Evolutionary conservation across 768 basidiomycete genomes (phyloP), one percentile per base, ranked within the genome.

Genomic region (Tubosaeta sp.): DNA sequence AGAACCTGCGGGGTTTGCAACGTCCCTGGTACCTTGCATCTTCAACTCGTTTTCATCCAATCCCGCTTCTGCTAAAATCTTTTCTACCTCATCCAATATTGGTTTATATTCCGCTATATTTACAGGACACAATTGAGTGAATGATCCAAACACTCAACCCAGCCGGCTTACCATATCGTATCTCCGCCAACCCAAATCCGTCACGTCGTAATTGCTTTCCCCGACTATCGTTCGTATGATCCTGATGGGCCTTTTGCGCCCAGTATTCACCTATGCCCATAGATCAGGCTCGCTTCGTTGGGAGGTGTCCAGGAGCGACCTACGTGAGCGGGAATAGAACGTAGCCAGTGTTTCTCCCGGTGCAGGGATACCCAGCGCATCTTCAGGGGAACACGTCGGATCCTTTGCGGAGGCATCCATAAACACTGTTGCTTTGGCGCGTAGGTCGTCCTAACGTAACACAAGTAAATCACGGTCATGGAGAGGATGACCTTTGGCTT

Each of bases 291-390:
- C 8, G 5, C 13, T 29, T n/a, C 0, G 12, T 9, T 3, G 34
- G 8, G 1, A 32, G 12, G 1, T 16, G 35, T 8, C 1, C 34
- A 34, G 8, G 34, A 12, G 11, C 7, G 19, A 74, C 86, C 59
- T 65, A 86, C 89, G 81, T 16, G 87, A 84, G 8, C 91, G 82
- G 6, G 86, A 82, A 60, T 92, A 95, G 65, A 95, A 95, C 68
- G 78, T 76, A 0, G 90, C 85, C 8, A 94, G 70, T 0, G 87
- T 88, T 67, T 95, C 93, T 11, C 91, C 90, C 0, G 91, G 90
- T 4, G 86, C 73, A 0, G 93, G 93, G 0, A 91, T 93, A 59
- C 85, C 87, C 26, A 87, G 64, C 1, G 80, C 67, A 53, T 93
- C 90, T 62, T 92, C 91, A 0, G 78, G 73, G 1, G 86, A 80